Conservation (phyloP, 2,329 filamentous ascomycete genomes). For the Endoconidiophora laricicola region DNA sequence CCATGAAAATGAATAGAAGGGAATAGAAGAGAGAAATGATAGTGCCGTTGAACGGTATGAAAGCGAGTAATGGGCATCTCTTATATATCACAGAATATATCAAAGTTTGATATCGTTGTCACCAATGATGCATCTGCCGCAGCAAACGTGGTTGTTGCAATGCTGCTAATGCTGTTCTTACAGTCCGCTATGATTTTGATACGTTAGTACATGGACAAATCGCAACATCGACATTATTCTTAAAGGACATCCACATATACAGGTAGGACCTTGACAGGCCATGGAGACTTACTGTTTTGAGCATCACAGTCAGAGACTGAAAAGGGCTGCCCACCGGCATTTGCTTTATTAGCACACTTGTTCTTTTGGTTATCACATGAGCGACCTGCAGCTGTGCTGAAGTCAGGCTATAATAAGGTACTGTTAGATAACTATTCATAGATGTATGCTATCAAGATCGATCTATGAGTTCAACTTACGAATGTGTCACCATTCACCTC, state of each 20-base stretch:
- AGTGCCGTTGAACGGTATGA: too few relatives aligned
- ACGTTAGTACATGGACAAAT: too few relatives aligned
- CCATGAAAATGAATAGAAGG: too few relatives aligned
- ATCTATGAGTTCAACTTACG: constrained; percentile 18
- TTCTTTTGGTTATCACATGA: constrained; percentile 35
- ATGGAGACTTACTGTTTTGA: constrained; percentile 25
- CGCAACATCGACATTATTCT: too few relatives aligned
- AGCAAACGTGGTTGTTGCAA: constrained; percentile 14
- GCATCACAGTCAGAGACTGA: constrained; percentile 28
- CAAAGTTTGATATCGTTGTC: constrained; percentile 27
- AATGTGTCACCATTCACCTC: constrained; percentile 29
- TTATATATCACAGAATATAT: constrained; percentile 29
- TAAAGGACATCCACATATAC: background rate
- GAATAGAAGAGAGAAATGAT: too few relatives aligned
- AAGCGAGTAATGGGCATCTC: background rate
- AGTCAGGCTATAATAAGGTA: constrained; percentile 23
- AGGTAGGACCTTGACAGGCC: background rate
- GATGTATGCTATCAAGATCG: background rate
- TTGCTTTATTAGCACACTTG: constrained; percentile 27
- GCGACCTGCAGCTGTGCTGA: constrained; percentile 24
- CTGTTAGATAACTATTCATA: too few relatives aligned
- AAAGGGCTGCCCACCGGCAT: constrained; percentile 21
- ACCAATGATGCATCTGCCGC: constrained; percentile 18
- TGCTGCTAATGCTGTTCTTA: constrained; percentile 17
- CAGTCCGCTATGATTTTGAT: constrained; percentile 22